Percentiles rank a stretch among this genome's conserved stretches.
These are phyloP conservation scores for Paraphoma sp. DNA, from an alignment of 2,329 filamentous ascomycete genomes.

Conservation along the genomic window DNA sequence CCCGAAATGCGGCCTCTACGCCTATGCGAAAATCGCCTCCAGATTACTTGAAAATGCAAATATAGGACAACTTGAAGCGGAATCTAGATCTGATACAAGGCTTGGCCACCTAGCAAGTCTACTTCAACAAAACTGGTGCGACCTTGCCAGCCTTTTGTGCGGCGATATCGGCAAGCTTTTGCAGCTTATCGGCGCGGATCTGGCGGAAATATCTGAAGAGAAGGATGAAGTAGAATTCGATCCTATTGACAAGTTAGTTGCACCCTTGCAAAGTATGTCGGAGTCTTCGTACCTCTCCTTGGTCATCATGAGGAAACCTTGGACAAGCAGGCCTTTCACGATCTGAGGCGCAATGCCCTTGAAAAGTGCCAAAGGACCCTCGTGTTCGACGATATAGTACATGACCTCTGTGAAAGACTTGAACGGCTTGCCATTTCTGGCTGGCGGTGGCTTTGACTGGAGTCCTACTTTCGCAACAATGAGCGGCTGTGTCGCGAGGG, in stretches of 20 bases:
- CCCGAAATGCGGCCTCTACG: background rate
- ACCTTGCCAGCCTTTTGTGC: slow-evolving; percentile 59
- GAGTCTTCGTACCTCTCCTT: slow-evolving; percentile 79
- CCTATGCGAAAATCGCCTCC: background rate
- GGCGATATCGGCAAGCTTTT: slow-evolving; percentile 69
- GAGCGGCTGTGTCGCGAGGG: slow-evolving; percentile 88
- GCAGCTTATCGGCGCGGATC: slow-evolving; percentile 72
- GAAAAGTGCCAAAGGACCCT: slow-evolving; percentile 84
- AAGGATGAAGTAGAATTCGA: slow-evolving; percentile 87
- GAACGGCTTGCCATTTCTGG: slow-evolving; percentile 87
- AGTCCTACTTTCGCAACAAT: slow-evolving; percentile 98
- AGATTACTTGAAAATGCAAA: slow-evolving; percentile 1
- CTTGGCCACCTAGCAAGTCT: slow-evolving; percentile 1
- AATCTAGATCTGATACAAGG: background rate
- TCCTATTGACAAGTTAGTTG: slow-evolving; percentile 57
- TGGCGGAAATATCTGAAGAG: slow-evolving; percentile 82
- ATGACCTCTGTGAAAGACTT: slow-evolving; percentile 94
- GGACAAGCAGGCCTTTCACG: slow-evolving; percentile 88
- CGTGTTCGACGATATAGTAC: slow-evolving; percentile 88
- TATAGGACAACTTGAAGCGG: slow-evolving; percentile 1
- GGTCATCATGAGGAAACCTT: slow-evolving; percentile 98
- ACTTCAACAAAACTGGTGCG: slow-evolving; percentile 43
- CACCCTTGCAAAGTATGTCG: background rate
- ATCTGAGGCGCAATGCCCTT: slow-evolving; percentile 97
- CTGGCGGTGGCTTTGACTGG: slow-evolving; percentile 88